Percentiles rank a stretch among this genome's conserved stretches.
phyloP scores from a whole-genome alignment of 352 stramenopile species.

The Phytophthora rubi region DNA sequence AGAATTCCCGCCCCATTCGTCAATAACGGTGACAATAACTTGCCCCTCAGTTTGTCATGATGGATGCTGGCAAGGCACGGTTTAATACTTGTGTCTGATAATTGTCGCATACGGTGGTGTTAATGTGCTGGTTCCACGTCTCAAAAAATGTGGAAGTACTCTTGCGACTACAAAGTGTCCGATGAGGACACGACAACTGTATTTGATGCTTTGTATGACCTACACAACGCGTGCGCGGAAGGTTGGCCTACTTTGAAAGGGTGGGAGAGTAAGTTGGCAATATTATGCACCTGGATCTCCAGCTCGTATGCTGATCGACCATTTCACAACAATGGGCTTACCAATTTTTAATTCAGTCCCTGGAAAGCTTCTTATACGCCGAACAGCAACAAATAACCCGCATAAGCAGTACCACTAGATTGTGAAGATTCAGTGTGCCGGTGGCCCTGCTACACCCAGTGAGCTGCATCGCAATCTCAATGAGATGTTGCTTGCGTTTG shows the following conservation, averaged over 20 bases:
- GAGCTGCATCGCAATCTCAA: conserved; percentile 6
- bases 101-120: not conserved
- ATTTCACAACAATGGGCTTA: conserved; percentile 3
- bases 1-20: too few species aligned
- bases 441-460: not conserved
- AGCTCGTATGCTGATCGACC: not conserved
- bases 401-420: conserved; percentile 9
- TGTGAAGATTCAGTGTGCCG: conserved; percentile 4
- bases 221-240: not conserved
- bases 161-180: not conserved
- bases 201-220: conserved; percentile 10
- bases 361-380: conserved; percentile 12
- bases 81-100: conserved; percentile 4
- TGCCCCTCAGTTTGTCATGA: not conserved
- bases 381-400: conserved; percentile 8
- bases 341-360: not conserved
- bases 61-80: conserved; percentile 3
- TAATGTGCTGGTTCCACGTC: conserved; percentile 15
- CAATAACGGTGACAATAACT: not conserved
- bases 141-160: conserved; percentile 14
- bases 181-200: not conserved
- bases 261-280: not conserved
- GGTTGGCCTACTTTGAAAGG: not conserved
- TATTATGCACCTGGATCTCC: not conserved
- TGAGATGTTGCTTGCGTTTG: not conserved